These are phyloP conservation scores for Talaromyces verruculosus DNA, from an alignment of 2,329 filamentous ascomycete genomes.

Conservation along the genomic window DNA sequence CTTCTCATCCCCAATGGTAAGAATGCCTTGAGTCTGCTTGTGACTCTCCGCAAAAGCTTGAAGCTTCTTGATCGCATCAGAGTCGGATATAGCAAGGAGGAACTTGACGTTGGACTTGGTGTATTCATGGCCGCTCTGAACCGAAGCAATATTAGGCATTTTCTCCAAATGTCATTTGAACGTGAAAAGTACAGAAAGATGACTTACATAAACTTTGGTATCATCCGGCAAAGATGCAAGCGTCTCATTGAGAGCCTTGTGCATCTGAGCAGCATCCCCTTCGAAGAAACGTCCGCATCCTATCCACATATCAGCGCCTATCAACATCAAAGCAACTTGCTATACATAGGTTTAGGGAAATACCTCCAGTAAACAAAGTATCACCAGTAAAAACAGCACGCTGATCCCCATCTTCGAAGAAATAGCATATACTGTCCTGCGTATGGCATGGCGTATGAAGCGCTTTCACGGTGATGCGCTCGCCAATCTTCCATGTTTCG, in stretches of 20 bases:
- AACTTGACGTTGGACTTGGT: constrained; percentile 97
- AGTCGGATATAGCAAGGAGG: constrained; percentile 70
- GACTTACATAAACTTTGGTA: constrained; percentile 80
- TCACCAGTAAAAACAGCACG: constrained; percentile 92
- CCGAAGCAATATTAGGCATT: not conserved
- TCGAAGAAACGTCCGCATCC: constrained; percentile 97
- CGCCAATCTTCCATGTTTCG: constrained; percentile 77
- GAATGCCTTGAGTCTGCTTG: constrained; percentile 87
- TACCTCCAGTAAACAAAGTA: constrained; percentile 89
- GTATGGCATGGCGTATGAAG: constrained; percentile 98
- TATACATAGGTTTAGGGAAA: not conserved
- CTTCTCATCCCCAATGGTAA: constrained; percentile 97
- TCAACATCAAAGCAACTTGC: not conserved
- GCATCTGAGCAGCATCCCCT: constrained; percentile 84
- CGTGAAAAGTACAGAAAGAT: not conserved
- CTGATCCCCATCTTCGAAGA: constrained; percentile 72
- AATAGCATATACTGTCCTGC: constrained; percentile 97
- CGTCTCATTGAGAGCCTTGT: constrained; percentile 84
- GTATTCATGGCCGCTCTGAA: constrained; percentile 90
- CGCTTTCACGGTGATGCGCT: constrained; percentile 74
- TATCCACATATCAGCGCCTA: constrained; percentile 33
- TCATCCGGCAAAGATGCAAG: constrained; percentile 80
- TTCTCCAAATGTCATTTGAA: not conserved
- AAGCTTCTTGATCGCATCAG: constrained; percentile 73
- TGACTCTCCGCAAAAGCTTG: constrained; percentile 75